phyloP scores from a whole-genome alignment of 305 asterid genomes.

The Fraxinus paxiana region DNA sequence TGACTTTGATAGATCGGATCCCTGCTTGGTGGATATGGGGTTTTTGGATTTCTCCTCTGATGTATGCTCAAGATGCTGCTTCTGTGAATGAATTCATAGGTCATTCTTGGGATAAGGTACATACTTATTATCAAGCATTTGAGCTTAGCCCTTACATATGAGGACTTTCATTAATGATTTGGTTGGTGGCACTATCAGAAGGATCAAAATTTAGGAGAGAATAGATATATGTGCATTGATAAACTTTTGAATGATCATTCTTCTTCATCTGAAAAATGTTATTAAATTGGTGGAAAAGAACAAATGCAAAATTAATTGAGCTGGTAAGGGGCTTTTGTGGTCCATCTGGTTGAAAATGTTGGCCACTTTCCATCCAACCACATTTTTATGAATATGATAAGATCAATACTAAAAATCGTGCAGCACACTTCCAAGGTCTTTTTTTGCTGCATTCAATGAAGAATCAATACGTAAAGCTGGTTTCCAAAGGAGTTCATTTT shows the following conservation, averaged over 20 bases:
- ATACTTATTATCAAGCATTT: constrained; percentile 16
- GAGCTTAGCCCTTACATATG: constrained; percentile 7
- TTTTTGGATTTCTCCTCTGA: constrained; percentile 84
- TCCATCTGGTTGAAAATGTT: background rate
- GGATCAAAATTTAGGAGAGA: constrained; percentile 7
- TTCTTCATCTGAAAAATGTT: constrained; percentile 19
- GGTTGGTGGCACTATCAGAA: constrained; percentile 10
- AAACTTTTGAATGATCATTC: constrained; percentile 1
- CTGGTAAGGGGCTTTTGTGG: background rate
- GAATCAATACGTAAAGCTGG: background rate
- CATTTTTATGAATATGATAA: background rate
- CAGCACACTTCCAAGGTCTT: background rate
- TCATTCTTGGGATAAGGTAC: constrained; percentile 86
- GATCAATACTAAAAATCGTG: background rate
- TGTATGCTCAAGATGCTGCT: constrained; percentile 90
- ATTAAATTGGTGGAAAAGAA: background rate
- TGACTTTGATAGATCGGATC: constrained; percentile 61
- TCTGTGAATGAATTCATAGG: constrained; percentile 93
- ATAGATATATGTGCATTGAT: constrained; percentile 10
- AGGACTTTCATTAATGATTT: constrained; percentile 2
- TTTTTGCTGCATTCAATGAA: background rate
- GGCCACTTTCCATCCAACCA: background rate
- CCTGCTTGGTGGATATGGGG: constrained; percentile 99
- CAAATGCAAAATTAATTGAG: constrained; percentile 1
- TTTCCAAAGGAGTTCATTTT: background rate